Evolutionary conservation across 371 early-diverging fungal genomes (phyloP).

Genomic region (Syncephalastrum sp.): DNA sequence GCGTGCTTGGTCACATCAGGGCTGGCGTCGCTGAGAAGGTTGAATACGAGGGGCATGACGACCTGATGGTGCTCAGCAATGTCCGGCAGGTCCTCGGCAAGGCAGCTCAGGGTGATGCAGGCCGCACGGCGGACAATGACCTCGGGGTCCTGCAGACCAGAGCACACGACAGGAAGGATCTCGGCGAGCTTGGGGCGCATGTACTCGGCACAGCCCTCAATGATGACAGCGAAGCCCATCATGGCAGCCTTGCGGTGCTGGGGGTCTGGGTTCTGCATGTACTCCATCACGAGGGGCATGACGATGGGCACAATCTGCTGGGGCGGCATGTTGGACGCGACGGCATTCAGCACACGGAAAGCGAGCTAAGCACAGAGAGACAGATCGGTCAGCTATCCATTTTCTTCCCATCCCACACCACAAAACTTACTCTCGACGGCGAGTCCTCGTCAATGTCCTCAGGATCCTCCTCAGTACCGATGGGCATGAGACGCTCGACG

Average conservation of each 20-base stretch:
- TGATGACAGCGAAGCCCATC: slow-evolving; percentile 78
- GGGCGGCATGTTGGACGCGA: slow-evolving; percentile 81
- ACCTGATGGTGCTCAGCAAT: slow-evolving; percentile 74
- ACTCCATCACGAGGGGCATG: slow-evolving; percentile 65
- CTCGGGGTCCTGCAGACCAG: slow-evolving; percentile 78
- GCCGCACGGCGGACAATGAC: slow-evolving; percentile 78
- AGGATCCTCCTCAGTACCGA: slow-evolving; percentile 78
- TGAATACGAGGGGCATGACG: slow-evolving; percentile 78
- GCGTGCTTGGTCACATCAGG: slow-evolving; percentile 72
- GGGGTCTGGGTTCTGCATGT: slow-evolving; percentile 71
- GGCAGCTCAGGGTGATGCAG: slow-evolving; percentile 79
- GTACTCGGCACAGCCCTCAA: slow-evolving; percentile 86
- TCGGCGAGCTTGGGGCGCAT: slow-evolving; percentile 71
- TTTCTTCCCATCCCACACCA: background rate
- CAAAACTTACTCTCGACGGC: slow-evolving; percentile 49
- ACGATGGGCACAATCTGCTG: slow-evolving; percentile 83
- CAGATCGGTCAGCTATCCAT: background rate
- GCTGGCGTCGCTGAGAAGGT: slow-evolving; percentile 70
- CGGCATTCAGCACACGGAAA: slow-evolving; percentile 66
- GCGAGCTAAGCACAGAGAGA: slow-evolving; percentile 36
- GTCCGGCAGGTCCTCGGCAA: slow-evolving; percentile 81
- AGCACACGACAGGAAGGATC: slow-evolving; percentile 67
- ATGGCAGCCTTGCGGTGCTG: slow-evolving; percentile 79
- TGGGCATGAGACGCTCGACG: slow-evolving; percentile 75
- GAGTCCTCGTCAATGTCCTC: slow-evolving; percentile 83